Evolutionary conservation across 805 yeast genomes (phyloP).

Genomic region (Geotrichum ghanense): DNA sequence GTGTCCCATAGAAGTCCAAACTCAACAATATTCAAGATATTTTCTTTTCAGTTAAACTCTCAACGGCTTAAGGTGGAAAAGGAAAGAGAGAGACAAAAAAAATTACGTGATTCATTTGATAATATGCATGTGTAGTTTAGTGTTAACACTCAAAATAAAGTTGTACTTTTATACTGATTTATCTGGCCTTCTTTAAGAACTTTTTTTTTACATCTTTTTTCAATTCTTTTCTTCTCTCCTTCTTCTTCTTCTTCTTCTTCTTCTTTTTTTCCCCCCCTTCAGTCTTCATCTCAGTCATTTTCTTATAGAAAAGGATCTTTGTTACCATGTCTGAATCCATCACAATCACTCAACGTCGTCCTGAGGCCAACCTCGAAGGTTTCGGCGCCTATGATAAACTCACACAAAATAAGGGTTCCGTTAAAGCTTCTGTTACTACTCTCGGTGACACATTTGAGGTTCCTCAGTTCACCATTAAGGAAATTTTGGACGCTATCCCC

Average conservation of each 20-base stretch:
- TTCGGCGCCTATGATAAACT: conserved; percentile 3
- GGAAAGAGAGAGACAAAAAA: no score
- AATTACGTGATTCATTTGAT: no score
- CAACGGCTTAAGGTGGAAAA: no score
- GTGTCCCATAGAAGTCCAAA: no score
- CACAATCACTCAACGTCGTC: conserved; percentile 6
- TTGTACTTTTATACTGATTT: no score
- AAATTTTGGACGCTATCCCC: conserved; percentile 62
- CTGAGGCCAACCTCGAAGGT: conserved; percentile 1
- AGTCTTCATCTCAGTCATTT: neutral
- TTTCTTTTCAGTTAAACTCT: no score
- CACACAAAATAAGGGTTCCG: neutral
- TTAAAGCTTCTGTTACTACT: conserved; percentile 33
- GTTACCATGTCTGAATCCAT: conserved; percentile 4
- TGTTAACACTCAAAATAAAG: no score
- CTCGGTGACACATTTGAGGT: conserved; percentile 57
- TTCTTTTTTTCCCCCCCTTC: neutral
- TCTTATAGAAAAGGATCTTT: no score
- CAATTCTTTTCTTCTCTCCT: neutral
- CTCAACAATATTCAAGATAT: no score
- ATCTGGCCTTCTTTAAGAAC: no score
- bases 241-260: neutral
- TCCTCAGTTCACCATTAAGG: conserved; percentile 70
- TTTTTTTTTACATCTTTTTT: neutral
- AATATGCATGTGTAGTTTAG: no score